phyloP scores from a whole-genome alignment of 768 basidiomycete species.

The Suillus americanus region DNA sequence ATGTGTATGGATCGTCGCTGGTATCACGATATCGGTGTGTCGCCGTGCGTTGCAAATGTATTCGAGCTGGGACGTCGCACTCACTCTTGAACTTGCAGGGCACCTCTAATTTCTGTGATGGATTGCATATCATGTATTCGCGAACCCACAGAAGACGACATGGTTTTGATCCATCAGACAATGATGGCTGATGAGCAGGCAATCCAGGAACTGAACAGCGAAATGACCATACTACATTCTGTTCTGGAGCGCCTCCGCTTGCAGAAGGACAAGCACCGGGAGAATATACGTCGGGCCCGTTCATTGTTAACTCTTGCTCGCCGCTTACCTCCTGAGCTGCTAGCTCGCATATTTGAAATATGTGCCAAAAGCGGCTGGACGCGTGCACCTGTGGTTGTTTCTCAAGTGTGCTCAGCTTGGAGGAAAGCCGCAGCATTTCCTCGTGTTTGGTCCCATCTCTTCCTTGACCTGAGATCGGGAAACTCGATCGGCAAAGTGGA shows the following conservation, averaged over 20 bases:
- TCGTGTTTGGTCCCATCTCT: slow-evolving; percentile 58
- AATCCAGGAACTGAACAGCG: slow-evolving; percentile 40
- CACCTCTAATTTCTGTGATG: slow-evolving; percentile 9
- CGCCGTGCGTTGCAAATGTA: neutral
- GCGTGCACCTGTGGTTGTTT: slow-evolving; percentile 52
- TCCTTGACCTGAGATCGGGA: slow-evolving; percentile 46
- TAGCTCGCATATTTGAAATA: slow-evolving; percentile 52
- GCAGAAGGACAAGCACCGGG: slow-evolving; percentile 40
- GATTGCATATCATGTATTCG: slow-evolving; percentile 19
- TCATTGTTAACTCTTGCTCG: slow-evolving; percentile 54
- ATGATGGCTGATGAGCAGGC: slow-evolving; percentile 40
- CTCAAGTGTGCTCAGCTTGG: slow-evolving; percentile 62
- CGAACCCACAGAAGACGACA: slow-evolving; percentile 21
- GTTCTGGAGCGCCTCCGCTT: slow-evolving; percentile 43
- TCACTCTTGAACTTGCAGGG: slow-evolving; percentile 1
- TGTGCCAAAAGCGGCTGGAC: slow-evolving; percentile 53
- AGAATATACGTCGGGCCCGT: slow-evolving; percentile 42
- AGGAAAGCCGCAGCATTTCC: slow-evolving; percentile 50
- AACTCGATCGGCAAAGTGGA: slow-evolving; percentile 42
- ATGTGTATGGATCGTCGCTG: neutral
- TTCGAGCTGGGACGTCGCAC: neutral
- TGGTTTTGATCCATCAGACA: slow-evolving; percentile 15
- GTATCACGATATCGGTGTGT: neutral
- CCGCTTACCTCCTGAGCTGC: slow-evolving; percentile 54
- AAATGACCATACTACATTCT: slow-evolving; percentile 41